Evolutionary conservation across 1,284 basidiomycete genomes (phyloP).

Genomic region (Hemileccinum hortonii): DNA sequence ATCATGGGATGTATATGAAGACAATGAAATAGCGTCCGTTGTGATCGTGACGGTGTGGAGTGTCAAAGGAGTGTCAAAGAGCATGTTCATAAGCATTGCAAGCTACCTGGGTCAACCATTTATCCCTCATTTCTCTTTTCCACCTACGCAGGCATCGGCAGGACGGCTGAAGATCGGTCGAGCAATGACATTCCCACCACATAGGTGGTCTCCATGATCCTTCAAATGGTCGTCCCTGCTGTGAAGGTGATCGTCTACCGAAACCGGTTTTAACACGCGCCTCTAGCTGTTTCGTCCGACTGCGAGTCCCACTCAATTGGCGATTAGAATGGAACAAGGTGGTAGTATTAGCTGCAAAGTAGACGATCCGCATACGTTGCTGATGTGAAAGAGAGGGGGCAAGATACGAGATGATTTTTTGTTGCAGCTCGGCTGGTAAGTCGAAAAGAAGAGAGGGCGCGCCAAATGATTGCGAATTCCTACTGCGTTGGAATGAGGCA

Average conservation of each 20-base stretch:
- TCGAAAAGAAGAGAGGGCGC: conserved; percentile 33
- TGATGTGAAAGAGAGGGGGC: conserved; percentile 56
- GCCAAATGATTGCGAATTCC: conserved; percentile 8
- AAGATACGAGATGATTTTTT: conserved; percentile 58
- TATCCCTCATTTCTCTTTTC: conserved; percentile 32
- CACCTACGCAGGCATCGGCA: conserved; percentile 28
- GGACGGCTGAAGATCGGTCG: conserved; percentile 5
- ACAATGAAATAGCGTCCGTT: conserved; percentile 4
- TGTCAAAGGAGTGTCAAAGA: conserved; percentile 6
- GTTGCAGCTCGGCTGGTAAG: conserved; percentile 62
- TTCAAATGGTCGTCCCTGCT: conserved; percentile 16
- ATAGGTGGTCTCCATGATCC: conserved; percentile 31
- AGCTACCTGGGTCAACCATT: conserved; percentile 31
- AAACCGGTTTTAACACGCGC: conserved; percentile 7
- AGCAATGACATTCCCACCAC: conserved; percentile 34
- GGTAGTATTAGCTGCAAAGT: conserved; percentile 48
- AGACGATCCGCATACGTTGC: conserved; percentile 56
- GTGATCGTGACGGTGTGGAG: background rate
- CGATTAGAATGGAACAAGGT: conserved; percentile 48
- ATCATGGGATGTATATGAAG: conserved; percentile 1
- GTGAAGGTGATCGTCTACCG: conserved; percentile 6
- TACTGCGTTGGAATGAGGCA: conserved; percentile 4
- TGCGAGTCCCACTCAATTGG: conserved; percentile 1
- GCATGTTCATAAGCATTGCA: conserved; percentile 24
- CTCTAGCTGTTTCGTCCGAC: conserved; percentile 1